Percentiles rank a stretch among this genome's conserved stretches.
phyloP scores from a whole-genome alignment of 306 rosid genomes.

The Vicia faba region DNA sequence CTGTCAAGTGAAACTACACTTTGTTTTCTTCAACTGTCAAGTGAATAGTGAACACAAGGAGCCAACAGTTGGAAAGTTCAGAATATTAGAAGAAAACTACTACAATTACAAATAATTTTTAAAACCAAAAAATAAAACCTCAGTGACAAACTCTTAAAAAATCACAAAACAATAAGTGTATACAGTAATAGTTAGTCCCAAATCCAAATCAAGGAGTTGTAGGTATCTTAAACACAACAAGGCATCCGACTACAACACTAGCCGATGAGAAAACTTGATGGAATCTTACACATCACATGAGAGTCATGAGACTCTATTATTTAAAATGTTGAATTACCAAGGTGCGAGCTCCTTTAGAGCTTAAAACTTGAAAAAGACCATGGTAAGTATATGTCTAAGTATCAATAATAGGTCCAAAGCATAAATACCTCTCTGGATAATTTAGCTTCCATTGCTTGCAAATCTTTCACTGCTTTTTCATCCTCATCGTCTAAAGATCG shows the following conservation, averaged over 20 bases:
- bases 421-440: slow-evolving; percentile 67
- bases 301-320: background rate
- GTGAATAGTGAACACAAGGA: background rate
- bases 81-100: slow-evolving; percentile 5
- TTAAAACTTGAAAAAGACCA: background rate
- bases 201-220: background rate
- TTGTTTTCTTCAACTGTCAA: slow-evolving; percentile 9
- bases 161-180: background rate
- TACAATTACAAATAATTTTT: background rate
- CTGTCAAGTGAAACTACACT: background rate
- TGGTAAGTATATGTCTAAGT: background rate
- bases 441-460: slow-evolving; percentile 67
- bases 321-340: background rate
- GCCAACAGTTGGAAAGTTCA: background rate
- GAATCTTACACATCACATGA: slow-evolving; percentile 6
- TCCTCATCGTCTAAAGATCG: slow-evolving; percentile 69
- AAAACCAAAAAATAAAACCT: background rate
- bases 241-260: background rate
- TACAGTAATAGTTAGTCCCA: slow-evolving; percentile 1
- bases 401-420: slow-evolving; percentile 1
- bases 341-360: background rate
- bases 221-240: background rate
- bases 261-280: background rate
- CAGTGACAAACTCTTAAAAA: slow-evolving; percentile 1
- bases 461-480: slow-evolving; percentile 60